Conservation (phyloP, 768 basidiomycete species). For the Infundibulicybe gibba region DNA sequence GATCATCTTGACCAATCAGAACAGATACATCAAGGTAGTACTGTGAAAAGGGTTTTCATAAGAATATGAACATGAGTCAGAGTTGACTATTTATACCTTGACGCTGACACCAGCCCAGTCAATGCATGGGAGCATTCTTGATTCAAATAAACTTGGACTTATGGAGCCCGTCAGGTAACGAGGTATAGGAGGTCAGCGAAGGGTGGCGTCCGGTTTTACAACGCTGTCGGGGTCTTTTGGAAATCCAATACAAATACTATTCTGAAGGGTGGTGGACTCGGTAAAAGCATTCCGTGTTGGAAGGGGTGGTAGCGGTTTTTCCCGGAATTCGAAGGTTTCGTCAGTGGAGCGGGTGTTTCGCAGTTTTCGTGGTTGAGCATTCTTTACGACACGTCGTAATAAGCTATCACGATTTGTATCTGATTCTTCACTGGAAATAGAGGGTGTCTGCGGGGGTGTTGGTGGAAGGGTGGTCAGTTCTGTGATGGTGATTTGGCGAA, state of each 20-base stretch:
- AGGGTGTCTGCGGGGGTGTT: constrained; percentile 47
- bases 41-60: constrained; percentile 28
- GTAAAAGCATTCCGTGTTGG: constrained; percentile 33
- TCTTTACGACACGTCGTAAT: constrained; percentile 30
- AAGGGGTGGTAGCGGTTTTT: constrained; percentile 40
- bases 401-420: constrained; percentile 25
- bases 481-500: constrained; percentile 56
- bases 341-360: constrained; percentile 6
- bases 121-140: constrained; percentile 58
- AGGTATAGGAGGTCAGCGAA: constrained; percentile 38
- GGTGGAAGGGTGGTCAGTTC: constrained; percentile 37
- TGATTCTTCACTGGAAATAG: constrained; percentile 40
- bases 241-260: constrained; percentile 60
- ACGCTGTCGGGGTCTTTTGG: constrained; percentile 56
- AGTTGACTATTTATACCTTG: constrained; percentile 41
- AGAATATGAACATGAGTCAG: background rate
- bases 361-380: constrained; percentile 20
- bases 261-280: constrained; percentile 44
- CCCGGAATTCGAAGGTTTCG: constrained; percentile 21
- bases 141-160: constrained; percentile 54
- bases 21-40: constrained; percentile 75
- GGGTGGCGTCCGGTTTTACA: constrained; percentile 37
- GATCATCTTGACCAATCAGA: constrained; percentile 56
- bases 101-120: constrained; percentile 67
- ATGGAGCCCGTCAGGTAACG: constrained; percentile 66